phyloP scores from a whole-genome alignment of 2,329 filamentous ascomycete genomes.

The Capronia coronata region DNA sequence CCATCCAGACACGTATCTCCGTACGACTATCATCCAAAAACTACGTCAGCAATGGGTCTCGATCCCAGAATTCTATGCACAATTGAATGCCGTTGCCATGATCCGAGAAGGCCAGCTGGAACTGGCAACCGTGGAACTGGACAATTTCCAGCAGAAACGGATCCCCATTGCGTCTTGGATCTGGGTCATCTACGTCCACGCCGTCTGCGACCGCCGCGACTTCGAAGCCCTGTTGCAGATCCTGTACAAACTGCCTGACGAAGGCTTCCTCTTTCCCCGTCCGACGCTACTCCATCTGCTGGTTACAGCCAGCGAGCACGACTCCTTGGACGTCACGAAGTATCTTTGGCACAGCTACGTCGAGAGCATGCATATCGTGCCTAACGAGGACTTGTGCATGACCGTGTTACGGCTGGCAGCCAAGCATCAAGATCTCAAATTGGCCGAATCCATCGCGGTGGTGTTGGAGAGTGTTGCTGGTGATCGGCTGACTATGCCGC shows the following conservation, averaged over 20 bases:
- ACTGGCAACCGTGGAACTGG: constrained; percentile 64
- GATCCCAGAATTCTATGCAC: constrained; percentile 55
- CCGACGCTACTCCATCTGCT: constrained; percentile 65
- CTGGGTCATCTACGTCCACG: constrained; percentile 68
- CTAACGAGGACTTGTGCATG: constrained; percentile 31
- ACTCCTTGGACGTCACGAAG: constrained; percentile 57
- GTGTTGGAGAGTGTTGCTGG: constrained; percentile 17
- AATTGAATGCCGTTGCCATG: constrained; percentile 64
- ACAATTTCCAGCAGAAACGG: constrained; percentile 55
- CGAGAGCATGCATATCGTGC: constrained; percentile 52
- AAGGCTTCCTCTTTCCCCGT: constrained; percentile 43
- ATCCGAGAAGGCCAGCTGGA: constrained; percentile 79
- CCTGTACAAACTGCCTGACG: constrained; percentile 52
- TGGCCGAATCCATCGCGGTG: constrained; percentile 15
- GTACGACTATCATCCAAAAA: constrained; percentile 62
- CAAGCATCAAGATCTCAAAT: constrained; percentile 10
- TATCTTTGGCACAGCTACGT: constrained; percentile 68
- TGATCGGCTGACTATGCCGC: constrained; percentile 2
- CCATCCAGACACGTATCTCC: constrained; percentile 77
- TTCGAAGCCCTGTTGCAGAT: constrained; percentile 69
- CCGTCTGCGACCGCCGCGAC: constrained; percentile 64
- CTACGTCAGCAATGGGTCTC: constrained; percentile 61
- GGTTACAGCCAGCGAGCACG: constrained; percentile 62
- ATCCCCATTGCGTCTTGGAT: constrained; percentile 63
- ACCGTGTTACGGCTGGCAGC: constrained; percentile 13